Evolutionary conservation across 805 yeast species (phyloP), one percentile per base, ranked within the genome.

Genomic region (Myxozyma vanderwaltii): DNA sequence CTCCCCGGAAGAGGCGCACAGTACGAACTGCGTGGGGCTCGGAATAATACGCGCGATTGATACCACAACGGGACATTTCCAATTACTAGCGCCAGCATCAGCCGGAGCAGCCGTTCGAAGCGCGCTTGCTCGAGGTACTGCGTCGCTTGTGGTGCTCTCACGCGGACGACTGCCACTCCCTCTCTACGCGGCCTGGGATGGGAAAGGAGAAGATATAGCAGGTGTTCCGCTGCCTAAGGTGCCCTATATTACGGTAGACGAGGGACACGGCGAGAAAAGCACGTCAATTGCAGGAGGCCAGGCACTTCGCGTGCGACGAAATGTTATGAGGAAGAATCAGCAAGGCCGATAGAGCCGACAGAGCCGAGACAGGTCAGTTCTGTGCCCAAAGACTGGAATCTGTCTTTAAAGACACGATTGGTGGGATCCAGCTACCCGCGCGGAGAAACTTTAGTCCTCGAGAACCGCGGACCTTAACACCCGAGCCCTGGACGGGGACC

Each of bases 141-240:
- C 51, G 8, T 13, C 39, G 13, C 26, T 46, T 19, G 40, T 58
- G 13, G 45, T 53, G 5, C n/a, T 59, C n/a, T 7, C 57, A 5
- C 58, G 65, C 2, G 65, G 65, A 2, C 49, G 49, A 13, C 35
- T 62, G 19, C 58, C 41, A 4, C 31, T 62, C 12, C 65, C 65
- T 12, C 29, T 62, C 4, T 40, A 40, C 33, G 62, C 59, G 2
- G 38, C 49, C 8, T 60, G 61, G 65, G 47, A 55, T 12, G 58
- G 64, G 12, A 23, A 24, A 15, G 17, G 41, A 33, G 44, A 38
- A 12, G 57, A 53, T n/a, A 51, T 53, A 13, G 60, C 55, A 1
- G 47, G 58, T 3, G 24, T 31, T 17, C 51, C 52, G 15, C 56
- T 58, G 58, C 23, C 36, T 2, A 43, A 49, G 21, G 61, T 59